Base-by-base conservation (phyloP, 2,329 filamentous ascomycete genomes). In the Eutypella sp. region DNA sequence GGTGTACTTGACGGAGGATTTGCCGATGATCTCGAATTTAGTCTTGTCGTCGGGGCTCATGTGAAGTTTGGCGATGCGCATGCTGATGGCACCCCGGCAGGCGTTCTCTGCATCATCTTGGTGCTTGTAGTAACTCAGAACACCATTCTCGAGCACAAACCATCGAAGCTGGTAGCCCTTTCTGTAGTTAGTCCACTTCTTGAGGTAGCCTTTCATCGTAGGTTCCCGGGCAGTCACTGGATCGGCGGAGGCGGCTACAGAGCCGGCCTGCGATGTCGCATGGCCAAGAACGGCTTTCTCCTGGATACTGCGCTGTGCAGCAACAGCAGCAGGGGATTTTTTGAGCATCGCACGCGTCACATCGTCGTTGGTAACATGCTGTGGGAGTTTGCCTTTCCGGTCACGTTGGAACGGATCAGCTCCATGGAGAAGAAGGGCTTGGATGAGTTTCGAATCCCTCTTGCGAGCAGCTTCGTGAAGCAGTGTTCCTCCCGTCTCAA, bases 181-280 rank as follows among this genome's bases (percentile, higher is more conserved):
- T 19, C 92, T 91, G 65, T 99, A 99, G 65, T 99, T 99, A 40
- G 93, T 99, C 93, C 93, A 99, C 67, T 99, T 99, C 71, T 96
- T 97, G 46, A 99, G 74, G 65, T 97, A 99, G 6, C 93, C 93
- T 71, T 95, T 96, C 88, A 99, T 97, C 68, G 97, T 92, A 16
- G 88, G 87, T 61, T 99, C 93, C 55, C 92, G 90, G 15, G 87
- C 85, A 22, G 86, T 87, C 47, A 83, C 65, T 18, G 79, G 72
- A 53, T 87, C 79, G 9, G 76, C 73, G 15, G 82, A 73, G 2
- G 71, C 67, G 22, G 79, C 72, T 13, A 74, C 69, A 2, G 72
- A 68, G 5, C 75, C 75, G 50, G 52, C 59, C 63, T 85, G 78
- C 0, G 78, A 77, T 8, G 78, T 75, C 18, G 72, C 74, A 51